Evolutionary conservation across 2,329 filamentous ascomycete genomes (phyloP), one percentile per base, ranked within the genome.

Genomic region (Pochonia chlamydosporia): DNA sequence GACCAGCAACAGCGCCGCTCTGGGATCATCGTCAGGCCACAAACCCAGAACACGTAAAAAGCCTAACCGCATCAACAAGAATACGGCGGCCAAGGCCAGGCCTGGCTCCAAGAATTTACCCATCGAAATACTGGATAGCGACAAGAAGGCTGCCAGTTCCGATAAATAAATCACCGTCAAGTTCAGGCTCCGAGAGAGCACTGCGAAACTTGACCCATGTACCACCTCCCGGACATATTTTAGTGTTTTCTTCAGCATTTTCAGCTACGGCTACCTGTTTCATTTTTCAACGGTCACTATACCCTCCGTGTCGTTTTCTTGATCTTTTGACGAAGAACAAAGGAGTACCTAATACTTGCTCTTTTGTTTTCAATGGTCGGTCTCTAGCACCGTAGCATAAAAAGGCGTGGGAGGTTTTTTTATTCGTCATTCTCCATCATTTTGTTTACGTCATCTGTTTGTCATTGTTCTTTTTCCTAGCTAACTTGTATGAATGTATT

Each of bases 81-180:
- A n/a, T n/a, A n/a, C n/a, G n/a, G n/a, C 25, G 25, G 16, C 11
- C 20, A 44, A 41, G 30, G 40, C 42, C 5, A 44, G 36, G 14
- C 25, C 20, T 8, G 36, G 46, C 14, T 37, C 33, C 24, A 40
- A 35, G 10, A 8, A 14, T 23, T 26, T 36, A 11, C 41, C 36
- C 10, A 41, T 36, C n/a, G 42, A 48, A 42, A 48, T 41, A n/a
- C 21, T 24, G 8, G 36, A 44, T n/a, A 24, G 46, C 25, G 35
- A 47, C n/a, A 43, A 43, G 40, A 43, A 25, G 16, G 20, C 43
- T 37, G 23, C 26, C 24, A 7, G 25, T n/a, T 26, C 40, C 26
- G 40, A 40, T 43, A 21, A 26, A 33, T 31, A 23, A n/a, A 30
- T 33, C 20, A 20, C 41, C 4, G n/a, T 35, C 31, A 35, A 35